Evolutionary conservation across 106 monocot species (phyloP).

Genomic region (Narthecium ossifragum): DNA sequence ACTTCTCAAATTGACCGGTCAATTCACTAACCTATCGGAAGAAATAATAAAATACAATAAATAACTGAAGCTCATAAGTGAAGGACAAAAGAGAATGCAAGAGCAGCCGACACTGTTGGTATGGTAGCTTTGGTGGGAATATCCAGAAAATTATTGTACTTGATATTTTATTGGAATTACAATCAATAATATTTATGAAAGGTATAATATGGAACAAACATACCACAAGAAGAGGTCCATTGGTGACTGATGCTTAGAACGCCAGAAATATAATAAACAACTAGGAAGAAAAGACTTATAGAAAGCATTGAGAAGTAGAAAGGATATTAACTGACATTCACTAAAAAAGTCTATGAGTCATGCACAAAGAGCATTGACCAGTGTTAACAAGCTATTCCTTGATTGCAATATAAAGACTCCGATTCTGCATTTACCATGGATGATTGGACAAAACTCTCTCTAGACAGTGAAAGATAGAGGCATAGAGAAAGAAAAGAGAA

Average conservation of each 20-base stretch:
- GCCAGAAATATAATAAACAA: not conserved
- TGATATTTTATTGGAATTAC: too few relatives aligned
- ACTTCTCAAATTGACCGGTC: constrained; percentile 59
- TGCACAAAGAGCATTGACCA: not conserved
- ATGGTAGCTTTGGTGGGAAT: too few relatives aligned
- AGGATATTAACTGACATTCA: not conserved
- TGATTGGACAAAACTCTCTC: not conserved
- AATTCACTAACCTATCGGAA: constrained; percentile 49
- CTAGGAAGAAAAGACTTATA: not conserved
- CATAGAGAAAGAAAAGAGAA: not conserved
- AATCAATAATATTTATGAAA: too few relatives aligned
- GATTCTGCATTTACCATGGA: not conserved
- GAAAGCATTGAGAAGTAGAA: not conserved
- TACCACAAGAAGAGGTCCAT: not conserved
- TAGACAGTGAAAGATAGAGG: too few relatives aligned
- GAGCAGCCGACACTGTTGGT: too few relatives aligned
- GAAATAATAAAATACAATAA: constrained; percentile 8
- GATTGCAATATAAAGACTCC: too few relatives aligned
- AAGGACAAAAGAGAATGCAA: too few relatives aligned
- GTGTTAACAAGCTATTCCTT: not conserved
- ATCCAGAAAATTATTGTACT: too few relatives aligned
- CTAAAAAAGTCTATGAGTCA: too few relatives aligned
- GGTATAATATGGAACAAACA: constrained; percentile 1
- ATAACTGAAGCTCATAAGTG: too few relatives aligned
- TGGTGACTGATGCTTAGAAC: too few relatives aligned